phyloP scores from a whole-genome alignment of 345 rosid species.

The Murraya paniculata region DNA sequence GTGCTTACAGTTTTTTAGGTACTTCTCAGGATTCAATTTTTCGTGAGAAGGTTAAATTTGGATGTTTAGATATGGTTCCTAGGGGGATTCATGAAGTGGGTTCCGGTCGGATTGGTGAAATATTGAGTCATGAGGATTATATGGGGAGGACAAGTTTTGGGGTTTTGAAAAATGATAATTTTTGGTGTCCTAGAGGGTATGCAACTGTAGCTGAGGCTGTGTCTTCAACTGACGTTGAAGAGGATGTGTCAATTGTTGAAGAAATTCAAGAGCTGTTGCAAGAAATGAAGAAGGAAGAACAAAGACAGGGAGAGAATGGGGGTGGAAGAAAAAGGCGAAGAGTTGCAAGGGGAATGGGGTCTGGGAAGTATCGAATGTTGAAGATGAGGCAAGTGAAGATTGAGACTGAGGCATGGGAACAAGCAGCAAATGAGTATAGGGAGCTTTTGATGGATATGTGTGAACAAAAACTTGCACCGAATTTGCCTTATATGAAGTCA shows the following conservation, averaged over 20 bases:
- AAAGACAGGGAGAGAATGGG: slow-evolving; percentile 29
- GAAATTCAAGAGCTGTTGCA: slow-evolving; percentile 67
- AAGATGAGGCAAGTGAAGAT: slow-evolving; percentile 81
- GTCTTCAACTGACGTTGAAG: slow-evolving; percentile 74
- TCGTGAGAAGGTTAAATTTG: slow-evolving; percentile 16
- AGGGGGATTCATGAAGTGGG: slow-evolving; percentile 28
- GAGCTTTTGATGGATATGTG: slow-evolving; percentile 91
- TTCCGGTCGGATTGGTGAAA: slow-evolving; percentile 29
- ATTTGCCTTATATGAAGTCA: slow-evolving; percentile 83
- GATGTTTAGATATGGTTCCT: slow-evolving; percentile 28
- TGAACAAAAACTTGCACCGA: slow-evolving; percentile 87
- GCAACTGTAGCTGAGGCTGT: slow-evolving; percentile 83
- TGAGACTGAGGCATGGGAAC: slow-evolving; percentile 95
- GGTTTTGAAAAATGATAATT: slow-evolving; percentile 22
- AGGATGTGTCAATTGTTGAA: slow-evolving; percentile 50
- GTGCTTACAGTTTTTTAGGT: slow-evolving; percentile 34
- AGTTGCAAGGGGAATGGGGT: slow-evolving; percentile 37
- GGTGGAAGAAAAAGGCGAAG: slow-evolving; percentile 21
- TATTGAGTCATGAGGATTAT: slow-evolving; percentile 32
- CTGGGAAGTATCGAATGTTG: slow-evolving; percentile 37
- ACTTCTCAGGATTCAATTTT: slow-evolving; percentile 31
- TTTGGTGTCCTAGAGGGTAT: slow-evolving; percentile 45
- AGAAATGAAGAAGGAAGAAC: slow-evolving; percentile 57
- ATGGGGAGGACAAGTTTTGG: slow-evolving; percentile 33
- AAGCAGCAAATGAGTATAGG: slow-evolving; percentile 75